Evolutionary conservation across 768 basidiomycete species (phyloP), one percentile per base, ranked within the genome.

Genomic region (Phallus indusiatus): DNA sequence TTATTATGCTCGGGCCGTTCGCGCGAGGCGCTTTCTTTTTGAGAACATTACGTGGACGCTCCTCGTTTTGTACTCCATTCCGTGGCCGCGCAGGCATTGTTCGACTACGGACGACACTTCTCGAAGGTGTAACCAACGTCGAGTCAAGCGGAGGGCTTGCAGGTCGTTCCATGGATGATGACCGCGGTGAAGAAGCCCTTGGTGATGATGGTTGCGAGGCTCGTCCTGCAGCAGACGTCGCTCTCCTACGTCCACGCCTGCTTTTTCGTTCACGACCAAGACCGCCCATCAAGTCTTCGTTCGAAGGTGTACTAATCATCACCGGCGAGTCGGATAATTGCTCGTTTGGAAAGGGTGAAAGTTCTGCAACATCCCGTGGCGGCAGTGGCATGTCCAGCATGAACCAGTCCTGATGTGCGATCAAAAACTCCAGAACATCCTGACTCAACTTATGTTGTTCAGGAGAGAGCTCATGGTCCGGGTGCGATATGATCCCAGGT

Each of bases 371-470:
- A 9, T 48, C 62, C 21, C 69, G 71, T 18, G 82, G 81, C 1
- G 89, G 87, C 1, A 88, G 83, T 6, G 89, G 82, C 47, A 90
- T 87, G 65, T 90, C 93, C 54, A 96, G 73, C 79, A 95, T 81
- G 72, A 99, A 99, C 81, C 86, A 87, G 67, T 95, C 94, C 69
- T 97, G 94, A 63, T 97, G 86, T n/a, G 83, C 86, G 64, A 99
- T 96, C 55, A 99, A 77, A 70, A 96, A 97, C 69, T 97, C 94
- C 53, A 99, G 79, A 28, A 98, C 94, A 59, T 79, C 77, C 71
- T 96, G 95, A 63, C 88, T 92, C 8, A 92, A 79, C 9, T 83
- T 81, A 72, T 97, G 93, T 67, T 95, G 92, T 50, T 80, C 73
- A 0, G 93, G 93, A 6, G 81, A 82, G 76, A 94, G 82, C 66